Percentiles rank a stretch among this genome's conserved stretches.
Evolutionary conservation across 768 basidiomycete species (phyloP).

Genomic region (Daedaleopsis nitida): DNA sequence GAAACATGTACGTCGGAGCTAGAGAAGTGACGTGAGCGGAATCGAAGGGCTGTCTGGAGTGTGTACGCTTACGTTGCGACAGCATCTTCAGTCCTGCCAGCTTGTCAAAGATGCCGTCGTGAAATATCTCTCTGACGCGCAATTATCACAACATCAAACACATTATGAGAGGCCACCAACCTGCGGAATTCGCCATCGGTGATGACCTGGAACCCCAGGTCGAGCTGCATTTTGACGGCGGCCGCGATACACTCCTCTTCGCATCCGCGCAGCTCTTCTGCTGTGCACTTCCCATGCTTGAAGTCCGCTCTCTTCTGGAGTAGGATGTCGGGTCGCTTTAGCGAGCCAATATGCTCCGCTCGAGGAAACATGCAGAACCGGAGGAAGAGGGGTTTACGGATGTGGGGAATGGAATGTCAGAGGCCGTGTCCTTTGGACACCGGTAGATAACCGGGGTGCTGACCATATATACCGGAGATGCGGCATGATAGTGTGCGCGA

Average conservation of each 20-base stretch:
- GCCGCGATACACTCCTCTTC: slow-evolving; percentile 58
- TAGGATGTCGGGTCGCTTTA: slow-evolving; percentile 52
- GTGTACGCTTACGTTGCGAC: slow-evolving; percentile 34
- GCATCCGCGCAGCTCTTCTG: slow-evolving; percentile 43
- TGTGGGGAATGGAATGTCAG: not conserved
- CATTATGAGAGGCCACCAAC: slow-evolving; percentile 15
- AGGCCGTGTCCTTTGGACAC: not conserved
- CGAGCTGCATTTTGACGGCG: slow-evolving; percentile 52
- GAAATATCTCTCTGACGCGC: slow-evolving; percentile 48
- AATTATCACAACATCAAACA: too few relatives aligned
- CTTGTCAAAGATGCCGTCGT: slow-evolving; percentile 66
- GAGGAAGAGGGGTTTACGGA: not conserved
- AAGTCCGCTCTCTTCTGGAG: slow-evolving; percentile 45
- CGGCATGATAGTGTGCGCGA: not conserved
- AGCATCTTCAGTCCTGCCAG: slow-evolving; percentile 58
- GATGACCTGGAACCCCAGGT: slow-evolving; percentile 56
- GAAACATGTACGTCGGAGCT: slow-evolving; percentile 29
- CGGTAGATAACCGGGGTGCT: not conserved
- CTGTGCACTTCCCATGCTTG: slow-evolving; percentile 41
- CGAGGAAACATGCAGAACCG: slow-evolving; percentile 18
- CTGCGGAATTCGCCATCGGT: slow-evolving; percentile 57
- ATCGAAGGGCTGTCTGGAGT: not conserved
- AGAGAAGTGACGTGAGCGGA: not conserved
- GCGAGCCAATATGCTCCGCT: slow-evolving; percentile 63
- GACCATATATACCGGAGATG: not conserved